Conservation (phyloP, 2,329 filamentous ascomycete species). For the Fusarium sp. region DNA sequence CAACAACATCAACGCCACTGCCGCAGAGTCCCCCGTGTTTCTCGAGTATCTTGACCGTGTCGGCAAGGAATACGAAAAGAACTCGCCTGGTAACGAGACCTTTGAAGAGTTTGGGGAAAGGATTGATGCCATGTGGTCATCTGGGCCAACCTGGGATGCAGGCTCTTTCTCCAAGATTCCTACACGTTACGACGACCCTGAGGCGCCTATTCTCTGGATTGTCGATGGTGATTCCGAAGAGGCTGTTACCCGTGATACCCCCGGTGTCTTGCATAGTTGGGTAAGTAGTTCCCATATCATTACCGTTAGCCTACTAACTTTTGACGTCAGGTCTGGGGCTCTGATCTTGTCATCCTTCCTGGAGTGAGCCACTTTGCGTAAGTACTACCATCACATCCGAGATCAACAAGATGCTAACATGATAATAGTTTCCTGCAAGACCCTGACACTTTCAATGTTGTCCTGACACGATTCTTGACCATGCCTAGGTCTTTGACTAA, state of each 20-base stretch:
- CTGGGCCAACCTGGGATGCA: not conserved
- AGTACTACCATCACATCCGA: not conserved
- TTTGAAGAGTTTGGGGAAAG: not conserved
- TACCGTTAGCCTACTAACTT: not conserved
- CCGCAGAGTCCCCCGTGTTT: not conserved
- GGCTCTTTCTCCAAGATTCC: not conserved
- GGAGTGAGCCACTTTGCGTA: conserved; percentile 17
- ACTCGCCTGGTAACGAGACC: not conserved
- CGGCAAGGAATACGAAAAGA: not conserved
- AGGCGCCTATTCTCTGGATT: conserved; percentile 1
- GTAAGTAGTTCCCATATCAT: not conserved
- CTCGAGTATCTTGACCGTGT: not conserved
- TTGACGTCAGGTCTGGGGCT: not conserved
- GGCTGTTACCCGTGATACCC: not conserved
- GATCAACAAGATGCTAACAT: not conserved
- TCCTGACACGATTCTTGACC: not conserved
- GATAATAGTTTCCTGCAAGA: not conserved
- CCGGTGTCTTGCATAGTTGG: not conserved
- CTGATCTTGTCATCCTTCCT: not conserved
- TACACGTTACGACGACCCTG: not conserved
- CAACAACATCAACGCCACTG: not conserved
- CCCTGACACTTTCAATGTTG: not conserved
- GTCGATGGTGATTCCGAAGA: conserved; percentile 3
- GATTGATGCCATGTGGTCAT: not conserved
- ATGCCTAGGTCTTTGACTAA: not conserved